Evolutionary conservation across 352 stramenopile genomes (phyloP), one percentile per base, ranked within the genome.

Genomic region (Peronospora belbahrii): DNA sequence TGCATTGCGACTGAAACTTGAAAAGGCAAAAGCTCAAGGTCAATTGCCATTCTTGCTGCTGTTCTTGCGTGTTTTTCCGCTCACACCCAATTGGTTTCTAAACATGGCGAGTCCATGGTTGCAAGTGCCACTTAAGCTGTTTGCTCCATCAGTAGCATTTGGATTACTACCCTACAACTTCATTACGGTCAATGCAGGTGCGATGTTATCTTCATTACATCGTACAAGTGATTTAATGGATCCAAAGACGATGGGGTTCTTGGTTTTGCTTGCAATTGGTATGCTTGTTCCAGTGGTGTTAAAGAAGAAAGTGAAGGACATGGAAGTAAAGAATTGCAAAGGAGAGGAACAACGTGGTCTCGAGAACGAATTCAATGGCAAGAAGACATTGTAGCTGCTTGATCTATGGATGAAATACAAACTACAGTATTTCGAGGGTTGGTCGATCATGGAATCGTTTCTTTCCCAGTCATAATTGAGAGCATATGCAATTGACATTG

Each of bases 161-260:
- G 81, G 81, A 1, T 65, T 93, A 40, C 59, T 90, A 58, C 78
- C 79, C 15, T 91, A 91, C 63, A 91, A 88, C 54, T 85, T 87
- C 34, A 71, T 88, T 42, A 91, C 79, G 13, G 76, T 88, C 5
- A 62, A 91, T 42, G 79, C 79, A 0, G 79, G 79, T 13, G 73
- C 70, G 6, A 86, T 88, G 78, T 50, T 93, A 8, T 82, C 75
- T 18, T 76, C 67, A n/a, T 62, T 93, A 22, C 42, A 47, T 22
- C 83, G 67, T 44, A 81, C 77, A 10, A 74, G 70, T 18, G 78
- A 90, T 35, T 49, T 90, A 37, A 50, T 90, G 35, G 71, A 88
- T 37, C 57, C 61, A 11, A 57, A 59, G 4, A 84, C 75, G 0
- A 59, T 88, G 25, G 78, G 68, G 2, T 70, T 73, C 37, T 52